phyloP scores from a whole-genome alignment of 208 protist species.

The Balamuthia mandrillaris region DNA sequence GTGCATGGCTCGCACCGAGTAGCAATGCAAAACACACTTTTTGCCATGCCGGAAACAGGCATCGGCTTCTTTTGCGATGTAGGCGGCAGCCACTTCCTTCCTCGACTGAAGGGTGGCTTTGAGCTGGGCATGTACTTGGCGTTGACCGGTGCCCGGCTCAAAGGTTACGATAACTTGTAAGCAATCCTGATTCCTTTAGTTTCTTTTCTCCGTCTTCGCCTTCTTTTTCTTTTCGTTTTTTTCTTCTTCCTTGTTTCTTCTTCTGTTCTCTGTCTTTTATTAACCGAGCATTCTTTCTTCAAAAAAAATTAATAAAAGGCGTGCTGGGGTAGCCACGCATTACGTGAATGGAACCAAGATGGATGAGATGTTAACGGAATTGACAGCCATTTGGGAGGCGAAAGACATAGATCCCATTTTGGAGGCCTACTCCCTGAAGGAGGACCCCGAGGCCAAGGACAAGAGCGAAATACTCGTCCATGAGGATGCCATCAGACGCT shows the following conservation, averaged over 20 bases:
- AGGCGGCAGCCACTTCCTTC: slow-evolving; percentile 57
- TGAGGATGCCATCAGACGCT: background rate
- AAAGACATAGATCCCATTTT: background rate
- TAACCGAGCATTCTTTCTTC: background rate
- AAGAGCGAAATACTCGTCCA: background rate
- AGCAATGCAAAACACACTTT: slow-evolving; percentile 68
- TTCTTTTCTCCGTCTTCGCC: too few relatives aligned
- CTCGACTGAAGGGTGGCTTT: background rate
- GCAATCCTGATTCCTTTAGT: background rate
- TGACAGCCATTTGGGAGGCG: background rate
- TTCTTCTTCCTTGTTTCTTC: background rate
- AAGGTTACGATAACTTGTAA: slow-evolving; percentile 54
- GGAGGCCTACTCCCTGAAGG: background rate
- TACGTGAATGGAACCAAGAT: slow-evolving; percentile 42
- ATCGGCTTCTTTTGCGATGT: slow-evolving; percentile 76
- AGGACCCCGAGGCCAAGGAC: background rate
- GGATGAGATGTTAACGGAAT: slow-evolving; percentile 3
- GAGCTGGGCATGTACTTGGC: slow-evolving; percentile 64
- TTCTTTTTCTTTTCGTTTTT: background rate
- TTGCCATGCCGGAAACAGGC: slow-evolving; percentile 69
- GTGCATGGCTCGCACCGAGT: slow-evolving; percentile 67
- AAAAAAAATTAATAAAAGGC: background rate
- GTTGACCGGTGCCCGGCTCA: slow-evolving; percentile 63
- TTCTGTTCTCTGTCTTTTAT: background rate
- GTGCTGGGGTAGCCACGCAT: slow-evolving; percentile 63